Evolutionary conservation across 371 early-diverging fungal genomes (phyloP), one percentile per base, ranked within the genome.

Genomic region (Actinomortierella wolfii): DNA sequence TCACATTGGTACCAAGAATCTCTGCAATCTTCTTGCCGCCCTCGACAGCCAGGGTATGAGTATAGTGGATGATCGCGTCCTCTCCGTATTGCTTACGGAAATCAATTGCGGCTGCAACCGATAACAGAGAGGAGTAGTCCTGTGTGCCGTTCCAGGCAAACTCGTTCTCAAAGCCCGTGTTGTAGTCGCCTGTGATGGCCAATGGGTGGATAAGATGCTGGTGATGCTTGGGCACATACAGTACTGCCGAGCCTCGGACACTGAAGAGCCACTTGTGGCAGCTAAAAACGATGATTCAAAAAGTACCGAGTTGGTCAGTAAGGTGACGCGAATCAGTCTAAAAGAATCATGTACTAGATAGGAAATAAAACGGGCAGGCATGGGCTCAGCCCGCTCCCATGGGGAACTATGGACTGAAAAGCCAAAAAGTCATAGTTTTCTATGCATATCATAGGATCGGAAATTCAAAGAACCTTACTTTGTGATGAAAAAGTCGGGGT

Each of bases 401-500:
- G n/a, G n/a, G n/a, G n/a, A n/a, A n/a, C n/a, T n/a, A n/a, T n/a
- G n/a, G n/a, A n/a, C n/a, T 45, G 20, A 45, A 45, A 21, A 52
- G 39, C n/a, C 6, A 9, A 51, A 14, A 51, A 29, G 18, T 3
- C n/a, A 41, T 24, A 15, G 20, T 7, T 51, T 7, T 17, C 9
- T 51, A 2, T 28, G 8, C 13, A 17, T n/a, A 29, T 44, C 13
- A 44, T n/a, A 13, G 3, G 20, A 6, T 44, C n/a, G 44, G 8
- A 52, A 68, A n/a, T 6, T 34, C 34, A 11, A 34, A 4, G 11
- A 34, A 34, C 63, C 62, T 73, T 73, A 78, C 57, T 89, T 91
- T 39, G 87, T 83, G 14, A 85, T 81, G 51, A 87, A 89, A 65
- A 85, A 92, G 67, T 92, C 92, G 2, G 89, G 79, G 57, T 81